Base-by-base conservation (phyloP, 164 flowering plant genomes). In the Aristolochia fimbriata region DNA sequence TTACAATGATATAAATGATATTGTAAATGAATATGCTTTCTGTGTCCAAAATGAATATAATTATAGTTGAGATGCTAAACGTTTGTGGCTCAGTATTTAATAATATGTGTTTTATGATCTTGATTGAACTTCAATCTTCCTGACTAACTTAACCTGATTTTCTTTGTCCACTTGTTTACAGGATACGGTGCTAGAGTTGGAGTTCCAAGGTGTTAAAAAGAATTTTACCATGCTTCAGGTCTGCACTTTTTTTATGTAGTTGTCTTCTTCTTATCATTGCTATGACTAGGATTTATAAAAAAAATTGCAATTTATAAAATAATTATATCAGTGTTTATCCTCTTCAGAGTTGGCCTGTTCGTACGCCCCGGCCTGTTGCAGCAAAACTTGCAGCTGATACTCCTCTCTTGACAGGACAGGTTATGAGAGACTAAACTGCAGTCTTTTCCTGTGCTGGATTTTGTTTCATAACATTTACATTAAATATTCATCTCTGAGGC, bases 401-500 rank as follows among this genome's bases (percentile, higher is more conserved):
- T 46, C 99, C 99, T 65, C 82, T 94, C 8, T 83, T 94, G 63
- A 94, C 99, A 52, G 99, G 99, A 24, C 97, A 94, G 97, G 99
- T 91, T 67, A 67, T 37, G 62, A 48, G 22, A 27, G 41, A 16
- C 27, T 19, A 52, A 55, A 23, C 27, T 46, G 20, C 3, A 37
- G 1, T 53, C 22, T 19, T 27, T 52, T 59, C 43, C 47, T 59
- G 15, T 48, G 47, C 23, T 59, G 13, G 11, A 33, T 17, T 24
- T 48, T 15, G 16, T 53, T 53, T 14, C 56, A 8, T 41, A 15
- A 10, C 22, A 56, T 22, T 33, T 50, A 5, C 8, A 25, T 49
- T 7, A 6, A 14, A 27, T 23, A 50, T 47, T 14, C 60, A 13
- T 20, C 20, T 49, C 65, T 74, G 55, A 76, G 24, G 43, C 22